These are phyloP conservation scores for Marchantia polymorpha DNA, from an alignment of 225 moss, liverwort and hornwort species.

Conservation along the genomic window DNA sequence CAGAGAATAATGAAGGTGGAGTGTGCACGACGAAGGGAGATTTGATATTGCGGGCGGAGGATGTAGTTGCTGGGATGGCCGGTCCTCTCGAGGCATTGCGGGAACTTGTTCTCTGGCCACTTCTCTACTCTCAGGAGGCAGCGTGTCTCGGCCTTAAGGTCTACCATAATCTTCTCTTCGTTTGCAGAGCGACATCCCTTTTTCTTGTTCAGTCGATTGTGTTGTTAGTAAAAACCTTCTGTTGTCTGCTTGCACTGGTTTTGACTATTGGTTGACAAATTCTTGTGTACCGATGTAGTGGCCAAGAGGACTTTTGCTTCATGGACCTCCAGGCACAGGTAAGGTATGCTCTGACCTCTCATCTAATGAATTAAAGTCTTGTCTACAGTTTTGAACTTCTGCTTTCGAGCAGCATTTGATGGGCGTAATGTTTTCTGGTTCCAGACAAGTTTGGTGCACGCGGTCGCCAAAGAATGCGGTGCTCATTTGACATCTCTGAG, in stretches of 20 bases:
- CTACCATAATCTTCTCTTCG: not conserved
- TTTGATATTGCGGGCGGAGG: constrained; percentile 46
- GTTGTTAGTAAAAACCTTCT: not conserved
- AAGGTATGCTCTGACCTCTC: constrained; percentile 56
- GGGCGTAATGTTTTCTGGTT: constrained; percentile 15
- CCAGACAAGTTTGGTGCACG: constrained; percentile 93
- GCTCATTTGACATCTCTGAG: constrained; percentile 84
- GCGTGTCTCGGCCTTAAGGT: constrained; percentile 70
- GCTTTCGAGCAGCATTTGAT: constrained; percentile 19
- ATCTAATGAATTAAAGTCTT: not conserved
- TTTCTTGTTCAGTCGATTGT: not conserved
- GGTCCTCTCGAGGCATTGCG: constrained; percentile 76
- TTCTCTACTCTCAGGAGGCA: constrained; percentile 63
- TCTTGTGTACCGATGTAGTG: constrained; percentile 46
- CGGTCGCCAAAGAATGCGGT: constrained; percentile 73
- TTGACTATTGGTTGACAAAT: not conserved
- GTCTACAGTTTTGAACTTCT: constrained; percentile 6
- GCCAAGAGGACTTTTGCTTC: constrained; percentile 83
- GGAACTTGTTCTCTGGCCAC: constrained; percentile 83
- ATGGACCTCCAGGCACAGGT: constrained; percentile 96
- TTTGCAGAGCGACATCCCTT: too few species aligned
- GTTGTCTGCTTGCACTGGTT: not conserved
- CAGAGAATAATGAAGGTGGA: not conserved
- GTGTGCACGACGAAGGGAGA: not conserved
- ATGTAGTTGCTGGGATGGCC: constrained; percentile 69